These are phyloP conservation scores for Cladophialophora psammophila DNA, from an alignment of 2,329 filamentous ascomycete species.

Conservation along the genomic window DNA sequence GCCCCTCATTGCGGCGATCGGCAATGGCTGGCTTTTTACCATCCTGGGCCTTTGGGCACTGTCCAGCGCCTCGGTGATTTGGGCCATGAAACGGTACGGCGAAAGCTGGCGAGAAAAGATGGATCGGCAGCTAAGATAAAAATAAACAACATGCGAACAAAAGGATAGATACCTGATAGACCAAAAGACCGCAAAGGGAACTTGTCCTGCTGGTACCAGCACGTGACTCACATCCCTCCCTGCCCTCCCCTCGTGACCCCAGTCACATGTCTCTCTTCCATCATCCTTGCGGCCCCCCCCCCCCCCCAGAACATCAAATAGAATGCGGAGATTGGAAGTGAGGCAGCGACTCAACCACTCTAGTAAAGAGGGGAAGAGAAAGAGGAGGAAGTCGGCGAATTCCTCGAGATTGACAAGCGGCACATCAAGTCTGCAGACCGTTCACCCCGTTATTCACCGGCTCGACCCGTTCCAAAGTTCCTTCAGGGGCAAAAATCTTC, in stretches of 20 bases:
- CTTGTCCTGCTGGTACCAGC: neutral
- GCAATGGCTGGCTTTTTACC: conserved; percentile 79
- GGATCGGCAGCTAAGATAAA: conserved; percentile 34
- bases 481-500: conserved; percentile 10
- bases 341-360: conserved; percentile 24
- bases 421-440: conserved; percentile 5
- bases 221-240: neutral
- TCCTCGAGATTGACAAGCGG: neutral
- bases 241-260: neutral
- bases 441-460: conserved; percentile 15
- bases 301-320: conserved; percentile 1
- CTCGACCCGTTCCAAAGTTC: conserved; percentile 20
- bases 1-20: conserved; percentile 73
- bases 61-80: conserved; percentile 66
- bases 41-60: conserved; percentile 64
- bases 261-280: neutral
- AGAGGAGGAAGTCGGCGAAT: neutral
- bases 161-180: neutral
- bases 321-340: conserved; percentile 26
- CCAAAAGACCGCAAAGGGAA: neutral
- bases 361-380: neutral
- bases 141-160: conserved; percentile 6
- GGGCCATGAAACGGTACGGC: conserved; percentile 56
- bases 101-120: conserved; percentile 39
- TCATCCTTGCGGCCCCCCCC: too few species aligned